Evolutionary conservation across 2,329 filamentous ascomycete genomes (phyloP).

Genomic region (Aureobasidium lini): DNA sequence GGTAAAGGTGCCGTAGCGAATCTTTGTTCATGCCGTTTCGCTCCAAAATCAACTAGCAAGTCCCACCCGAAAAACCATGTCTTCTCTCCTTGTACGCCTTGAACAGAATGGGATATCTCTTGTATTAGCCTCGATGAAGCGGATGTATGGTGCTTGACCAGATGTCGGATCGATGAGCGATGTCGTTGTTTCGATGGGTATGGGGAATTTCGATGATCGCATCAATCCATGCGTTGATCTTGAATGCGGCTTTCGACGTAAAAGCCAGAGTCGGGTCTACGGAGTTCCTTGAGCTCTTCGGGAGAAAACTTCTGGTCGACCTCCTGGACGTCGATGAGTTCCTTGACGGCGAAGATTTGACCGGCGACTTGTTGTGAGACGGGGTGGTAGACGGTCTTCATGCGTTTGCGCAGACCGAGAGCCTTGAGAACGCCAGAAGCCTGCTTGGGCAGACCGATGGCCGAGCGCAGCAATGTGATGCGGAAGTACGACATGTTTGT

Average conservation of each 20-base stretch:
- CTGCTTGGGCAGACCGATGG: slow-evolving; percentile 74
- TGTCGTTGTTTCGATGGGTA: neutral
- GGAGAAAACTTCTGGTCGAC: slow-evolving; percentile 59
- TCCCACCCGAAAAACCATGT: neutral
- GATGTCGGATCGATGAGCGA: no score
- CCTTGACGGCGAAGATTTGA: slow-evolving; percentile 90
- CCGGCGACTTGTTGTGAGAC: slow-evolving; percentile 74
- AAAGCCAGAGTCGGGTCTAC: slow-evolving; percentile 73
- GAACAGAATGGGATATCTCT: neutral
- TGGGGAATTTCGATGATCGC: neutral
- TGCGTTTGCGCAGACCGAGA: slow-evolving; percentile 76
- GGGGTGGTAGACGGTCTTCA: slow-evolving; percentile 82
- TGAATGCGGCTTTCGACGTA: slow-evolving; percentile 57
- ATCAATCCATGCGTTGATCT: slow-evolving; percentile 9
- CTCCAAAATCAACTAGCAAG: neutral
- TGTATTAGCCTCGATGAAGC: neutral
- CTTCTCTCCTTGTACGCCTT: slow-evolving; percentile 3
- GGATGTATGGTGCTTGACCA: neutral
- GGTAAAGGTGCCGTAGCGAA: neutral
- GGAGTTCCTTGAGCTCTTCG: slow-evolving; percentile 59
- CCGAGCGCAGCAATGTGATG: slow-evolving; percentile 81
- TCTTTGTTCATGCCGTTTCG: neutral
- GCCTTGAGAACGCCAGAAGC: slow-evolving; percentile 74
- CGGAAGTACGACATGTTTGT: slow-evolving; percentile 72
- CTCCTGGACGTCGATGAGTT: slow-evolving; percentile 76